These are phyloP conservation scores for Pseudonitzschia delicatissima DNA, from an alignment of 108 stramenopile genomes.

Conservation along the genomic window DNA sequence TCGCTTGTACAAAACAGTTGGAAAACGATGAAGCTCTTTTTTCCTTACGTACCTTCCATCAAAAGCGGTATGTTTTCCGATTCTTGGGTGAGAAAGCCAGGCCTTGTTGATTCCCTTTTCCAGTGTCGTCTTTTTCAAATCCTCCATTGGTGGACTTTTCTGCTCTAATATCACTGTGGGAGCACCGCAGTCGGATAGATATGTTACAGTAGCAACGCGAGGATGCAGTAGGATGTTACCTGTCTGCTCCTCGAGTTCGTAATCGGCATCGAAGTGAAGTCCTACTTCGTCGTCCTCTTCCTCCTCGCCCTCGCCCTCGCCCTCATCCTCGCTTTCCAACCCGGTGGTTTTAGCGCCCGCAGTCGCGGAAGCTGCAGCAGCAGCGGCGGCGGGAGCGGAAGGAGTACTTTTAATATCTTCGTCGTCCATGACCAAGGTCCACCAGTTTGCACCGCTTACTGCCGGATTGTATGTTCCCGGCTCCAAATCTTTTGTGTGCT, in stretches of 20 bases:
- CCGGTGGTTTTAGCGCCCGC: neutral
- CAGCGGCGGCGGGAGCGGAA: neutral
- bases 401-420: neutral
- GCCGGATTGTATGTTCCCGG: constrained; percentile 57
- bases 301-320: constrained; percentile 33
- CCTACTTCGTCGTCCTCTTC: constrained; percentile 78
- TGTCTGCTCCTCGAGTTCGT: constrained; percentile 82
- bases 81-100: constrained; percentile 72
- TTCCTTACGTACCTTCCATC: constrained; percentile 48
- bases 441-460: constrained; percentile 89
- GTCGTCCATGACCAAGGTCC: constrained; percentile 83
- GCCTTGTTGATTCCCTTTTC: constrained; percentile 59
- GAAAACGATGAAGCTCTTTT: neutral
- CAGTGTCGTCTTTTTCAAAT: constrained; percentile 54
- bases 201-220: constrained; percentile 86
- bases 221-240: constrained; percentile 66
- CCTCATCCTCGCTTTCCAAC: constrained; percentile 8
- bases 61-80: constrained; percentile 88
- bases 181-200: constrained; percentile 77
- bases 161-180: constrained; percentile 79
- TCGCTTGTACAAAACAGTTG: too few species aligned
- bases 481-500: constrained; percentile 60
- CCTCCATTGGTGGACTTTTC: constrained; percentile 50
- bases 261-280: constrained; percentile 91
- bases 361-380: neutral